Base-by-base conservation (phyloP, 768 basidiomycete genomes). In the Trametes cubensis region DNA sequence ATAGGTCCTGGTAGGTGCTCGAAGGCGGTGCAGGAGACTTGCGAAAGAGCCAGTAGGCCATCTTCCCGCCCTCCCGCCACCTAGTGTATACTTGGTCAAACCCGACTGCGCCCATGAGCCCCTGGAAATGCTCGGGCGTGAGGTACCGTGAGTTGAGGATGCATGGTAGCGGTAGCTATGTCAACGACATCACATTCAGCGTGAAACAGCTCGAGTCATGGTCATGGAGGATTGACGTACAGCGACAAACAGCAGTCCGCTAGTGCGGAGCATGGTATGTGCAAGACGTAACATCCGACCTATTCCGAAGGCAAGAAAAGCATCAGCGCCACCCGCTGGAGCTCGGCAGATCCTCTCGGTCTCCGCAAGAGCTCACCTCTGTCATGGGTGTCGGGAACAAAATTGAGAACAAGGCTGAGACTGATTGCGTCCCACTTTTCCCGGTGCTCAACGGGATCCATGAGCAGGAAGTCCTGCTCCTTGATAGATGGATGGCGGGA, bases 341-440 rank as follows among this genome's bases (percentile, higher is more conserved):
- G 10, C 34, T 11, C 34, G 34, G 34, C 2, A 11, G 34, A 6
- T 10, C 2, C 10, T 2, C 10, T 34, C 34, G 10, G 34, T 11
- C 34, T 34, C 34, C 34, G 34, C 34, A 34, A 6, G 25, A 28
- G 64, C 76, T 55, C 61, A 92, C 94, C 94, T 85, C 95, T 79
- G 56, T 92, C 87, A 50, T 76, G 76, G 0, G 90, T 78, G 26
- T 85, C 81, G 23, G 91, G 87, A 1, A 94, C 90, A 69, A 95
- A 97, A 70, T 97, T 97, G 4, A 97, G 74, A 4, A 97, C 95
- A 39, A 97, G 76, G 68, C 93, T 94, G 25, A 95, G 83, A 72
- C 92, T 93, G 60, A 96, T 82, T 20, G 87, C 70, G 66, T 93
- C 88, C 89, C 93, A 97, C 66, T 78, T 78, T 62, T 75, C 80